Evolutionary conservation across 2,329 filamentous ascomycete species (phyloP), one percentile per base, ranked within the genome.

Genomic region (Geosmithia putterillii): DNA sequence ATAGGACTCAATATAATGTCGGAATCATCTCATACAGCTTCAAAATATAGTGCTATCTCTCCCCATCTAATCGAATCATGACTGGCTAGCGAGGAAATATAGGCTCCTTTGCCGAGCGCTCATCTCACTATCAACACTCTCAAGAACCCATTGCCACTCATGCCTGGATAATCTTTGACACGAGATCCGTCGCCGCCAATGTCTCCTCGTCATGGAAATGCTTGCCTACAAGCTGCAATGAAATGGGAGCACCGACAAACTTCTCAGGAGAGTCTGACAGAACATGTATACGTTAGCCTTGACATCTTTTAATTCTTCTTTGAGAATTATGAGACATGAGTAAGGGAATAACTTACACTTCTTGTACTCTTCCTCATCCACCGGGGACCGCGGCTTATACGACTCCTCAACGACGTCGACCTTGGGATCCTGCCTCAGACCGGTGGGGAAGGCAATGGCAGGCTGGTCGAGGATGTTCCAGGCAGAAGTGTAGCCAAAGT

Each of bases 381-480:
- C 39, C 10, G n/a, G 17, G 22, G 40, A 17, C 21, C 32, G 14
- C 28, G 45, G 12, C 40, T 28, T 28, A 34, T 47, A 44, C 37
- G 21, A 38, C 20, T 40, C 43, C 5, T 49, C 50, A 2, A 42
- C n/a, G n/a, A 45, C 40, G 8, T 44, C 42, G 2, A 48, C 38
- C 7, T 42, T 42, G 4, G 43, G 35, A 18, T 46, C 42, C 9
- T 41, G 44, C 39, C 36, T 46, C 2, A 51, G 19, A 2, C 52
- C 53, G 3, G 50, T 57, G 5, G 57, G 57, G 17, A 60, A 54
- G 2, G 53, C 46, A 7, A 48, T 45, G 21, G 45, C 51, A 1
- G 56, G 56, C 12, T 54, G 50, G 34, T 61, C 58, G 2, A 60
- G 53, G 4, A 57, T 50, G 32, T 61, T 61, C 52, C 54, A 60